Conservation (phyloP, 1,139 yeast genomes). For the Suhomyces yuchorum region DNA sequence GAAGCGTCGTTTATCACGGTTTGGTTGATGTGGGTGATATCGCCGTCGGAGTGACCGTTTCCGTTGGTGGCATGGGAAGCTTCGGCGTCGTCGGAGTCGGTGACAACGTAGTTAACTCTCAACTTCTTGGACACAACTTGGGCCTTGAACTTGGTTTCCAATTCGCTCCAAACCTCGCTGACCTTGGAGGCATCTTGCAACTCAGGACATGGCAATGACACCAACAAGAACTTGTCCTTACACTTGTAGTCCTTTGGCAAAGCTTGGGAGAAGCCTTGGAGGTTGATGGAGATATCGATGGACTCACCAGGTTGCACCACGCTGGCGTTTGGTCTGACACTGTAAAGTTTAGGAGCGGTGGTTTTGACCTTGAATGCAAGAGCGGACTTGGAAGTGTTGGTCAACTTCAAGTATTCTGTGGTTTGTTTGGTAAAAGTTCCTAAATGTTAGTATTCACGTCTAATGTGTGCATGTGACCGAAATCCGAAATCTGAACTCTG, state of each 20-base stretch:
- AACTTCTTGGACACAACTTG: slow-evolving; percentile 72
- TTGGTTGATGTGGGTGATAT: slow-evolving; percentile 17
- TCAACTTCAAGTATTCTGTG: slow-evolving; percentile 67
- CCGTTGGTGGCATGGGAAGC: slow-evolving; percentile 17
- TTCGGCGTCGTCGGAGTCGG: slow-evolving; percentile 24
- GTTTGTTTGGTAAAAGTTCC: slow-evolving; percentile 75
- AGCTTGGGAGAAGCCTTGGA: slow-evolving; percentile 79
- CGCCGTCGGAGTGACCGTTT: slow-evolving; percentile 14
- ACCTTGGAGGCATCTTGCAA: slow-evolving; percentile 58
- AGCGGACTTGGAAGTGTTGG: slow-evolving; percentile 63
- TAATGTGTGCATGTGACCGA: too few relatives aligned
- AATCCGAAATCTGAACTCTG: too few relatives aligned
- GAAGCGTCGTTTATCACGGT: slow-evolving; percentile 18
- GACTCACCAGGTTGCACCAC: slow-evolving; percentile 73
- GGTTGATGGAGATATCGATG: slow-evolving; percentile 75
- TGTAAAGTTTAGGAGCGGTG: slow-evolving; percentile 94
- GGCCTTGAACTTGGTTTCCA: slow-evolving; percentile 64
- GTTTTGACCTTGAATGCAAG: slow-evolving; percentile 96
- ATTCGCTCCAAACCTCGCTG: slow-evolving; percentile 69
- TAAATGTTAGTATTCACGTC: slow-evolving; percentile 30
- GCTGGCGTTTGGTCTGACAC: slow-evolving; percentile 95
- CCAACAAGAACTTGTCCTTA: slow-evolving; percentile 89
- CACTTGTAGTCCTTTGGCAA: slow-evolving; percentile 75
- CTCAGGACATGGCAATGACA: slow-evolving; percentile 75
- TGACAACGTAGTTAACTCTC: slow-evolving; percentile 65